These are phyloP conservation scores for Yamadazyma atmosphaerica DNA, from an alignment of 1,139 yeast species.

Conservation along the genomic window DNA sequence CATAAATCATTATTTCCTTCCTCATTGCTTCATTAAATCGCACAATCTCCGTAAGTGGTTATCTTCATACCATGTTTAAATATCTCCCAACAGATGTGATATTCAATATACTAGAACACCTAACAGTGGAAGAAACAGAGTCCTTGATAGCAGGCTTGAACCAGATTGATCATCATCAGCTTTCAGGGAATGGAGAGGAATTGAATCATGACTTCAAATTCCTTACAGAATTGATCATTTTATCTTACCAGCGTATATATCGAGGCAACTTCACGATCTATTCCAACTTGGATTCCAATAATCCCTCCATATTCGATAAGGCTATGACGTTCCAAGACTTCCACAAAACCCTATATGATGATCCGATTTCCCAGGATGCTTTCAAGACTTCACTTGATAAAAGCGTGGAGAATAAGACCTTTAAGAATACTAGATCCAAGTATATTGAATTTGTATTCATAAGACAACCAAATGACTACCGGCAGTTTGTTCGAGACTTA, in stretches of 20 bases:
- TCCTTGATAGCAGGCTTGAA: conserved; percentile 15
- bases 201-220: conserved; percentile 17
- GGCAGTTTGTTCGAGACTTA: conserved; percentile 25
- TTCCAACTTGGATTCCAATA: conserved; percentile 10
- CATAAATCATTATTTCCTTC: neutral
- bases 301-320: conserved; percentile 13
- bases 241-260: conserved; percentile 24
- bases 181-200: too few species aligned
- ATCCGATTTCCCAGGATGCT: too few species aligned
- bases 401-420: conserved; percentile 14
- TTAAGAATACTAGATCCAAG: conserved; percentile 25
- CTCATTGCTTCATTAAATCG: too few species aligned
- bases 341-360: conserved; percentile 14
- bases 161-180: conserved; percentile 5
- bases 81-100: conserved; percentile 29
- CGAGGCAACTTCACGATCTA: conserved; percentile 21
- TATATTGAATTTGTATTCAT: conserved; percentile 28
- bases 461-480: conserved; percentile 30
- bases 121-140: conserved; percentile 24
- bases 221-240: conserved; percentile 17
- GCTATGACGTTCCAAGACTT: conserved; percentile 18
- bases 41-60: too few species aligned
- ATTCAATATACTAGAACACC: conserved; percentile 20
- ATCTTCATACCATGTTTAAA: conserved; percentile 8
- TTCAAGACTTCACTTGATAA: too few species aligned